Percentiles rank a stretch among this genome's conserved stretches.
Conservation (phyloP, 805 yeast genomes). For the Lipomyces yamadae region DNA sequence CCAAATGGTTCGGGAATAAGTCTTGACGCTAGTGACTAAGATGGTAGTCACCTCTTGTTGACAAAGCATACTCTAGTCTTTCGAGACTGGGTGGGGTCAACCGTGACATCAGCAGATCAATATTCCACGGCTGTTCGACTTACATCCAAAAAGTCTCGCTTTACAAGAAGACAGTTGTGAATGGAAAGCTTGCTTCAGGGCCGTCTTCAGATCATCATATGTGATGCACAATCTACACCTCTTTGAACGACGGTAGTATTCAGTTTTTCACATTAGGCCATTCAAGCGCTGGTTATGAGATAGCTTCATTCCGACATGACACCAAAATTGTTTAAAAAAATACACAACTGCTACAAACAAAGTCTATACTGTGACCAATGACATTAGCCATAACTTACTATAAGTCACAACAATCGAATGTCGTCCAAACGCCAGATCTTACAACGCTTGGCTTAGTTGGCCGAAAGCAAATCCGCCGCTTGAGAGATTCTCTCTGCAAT, state of each 20-base stretch:
- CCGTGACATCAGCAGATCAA: neutral
- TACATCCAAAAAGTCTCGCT: neutral
- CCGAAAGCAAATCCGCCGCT: slow-evolving; percentile 47
- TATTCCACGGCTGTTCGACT: neutral
- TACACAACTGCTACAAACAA: neutral
- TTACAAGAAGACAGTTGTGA: neutral
- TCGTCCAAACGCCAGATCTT: neutral
- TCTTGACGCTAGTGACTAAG: neutral
- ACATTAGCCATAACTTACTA: neutral
- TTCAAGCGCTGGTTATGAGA: neutral
- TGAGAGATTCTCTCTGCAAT: slow-evolving; percentile 37
- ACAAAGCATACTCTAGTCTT: neutral
- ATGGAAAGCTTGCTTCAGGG: neutral
- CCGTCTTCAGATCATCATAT: neutral
- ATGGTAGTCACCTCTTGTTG: neutral
- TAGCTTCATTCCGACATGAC: neutral
- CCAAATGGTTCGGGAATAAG: neutral
- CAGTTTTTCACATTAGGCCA: neutral
- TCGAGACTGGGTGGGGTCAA: neutral
- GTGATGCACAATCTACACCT: neutral
- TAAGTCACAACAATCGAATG: neutral
- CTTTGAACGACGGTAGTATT: slow-evolving; percentile 1
- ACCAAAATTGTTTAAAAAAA: neutral
- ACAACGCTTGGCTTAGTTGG: slow-evolving; percentile 1
- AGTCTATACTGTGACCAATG: neutral